These are phyloP conservation scores for Kuraishia floccosa DNA, from an alignment of 805 yeast genomes.

Conservation along the genomic window DNA sequence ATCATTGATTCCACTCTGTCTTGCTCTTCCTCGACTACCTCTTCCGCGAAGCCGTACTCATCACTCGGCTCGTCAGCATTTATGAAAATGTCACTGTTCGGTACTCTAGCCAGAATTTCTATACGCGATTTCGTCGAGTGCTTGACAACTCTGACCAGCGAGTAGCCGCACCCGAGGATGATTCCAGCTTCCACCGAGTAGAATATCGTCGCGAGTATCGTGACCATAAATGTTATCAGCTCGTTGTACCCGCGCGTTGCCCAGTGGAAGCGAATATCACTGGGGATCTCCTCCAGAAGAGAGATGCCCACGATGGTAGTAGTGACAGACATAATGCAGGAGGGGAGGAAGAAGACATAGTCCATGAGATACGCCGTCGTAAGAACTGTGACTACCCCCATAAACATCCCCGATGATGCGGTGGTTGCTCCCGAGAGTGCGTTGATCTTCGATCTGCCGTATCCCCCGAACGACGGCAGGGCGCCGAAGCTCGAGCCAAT, in stretches of 20 bases:
- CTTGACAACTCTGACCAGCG: conserved; percentile 66
- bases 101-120: conserved; percentile 66
- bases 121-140: conserved; percentile 77
- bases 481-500: conserved; percentile 51
- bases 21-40: not conserved
- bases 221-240: conserved; percentile 52
- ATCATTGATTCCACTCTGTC: not conserved
- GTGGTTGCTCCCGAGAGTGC: conserved; percentile 82
- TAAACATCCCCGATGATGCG: conserved; percentile 70
- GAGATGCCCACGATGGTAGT: conserved; percentile 70
- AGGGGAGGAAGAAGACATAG: conserved; percentile 63
- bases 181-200: conserved; percentile 87
- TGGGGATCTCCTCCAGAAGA: conserved; percentile 76
- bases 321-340: conserved; percentile 69
- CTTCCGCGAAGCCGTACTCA: not conserved
- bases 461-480: conserved; percentile 91
- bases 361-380: conserved; percentile 51
- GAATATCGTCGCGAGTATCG: conserved; percentile 50
- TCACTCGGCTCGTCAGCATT: conserved; percentile 51
- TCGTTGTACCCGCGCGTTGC: conserved; percentile 69
- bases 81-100: conserved; percentile 48
- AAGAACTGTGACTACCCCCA: conserved; percentile 66
- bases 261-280: conserved; percentile 65
- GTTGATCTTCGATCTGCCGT: conserved; percentile 86
- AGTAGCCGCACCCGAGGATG: conserved; percentile 74